These are phyloP conservation scores for Saccharum spontaneum DNA, from an alignment of 176 grass and related monocot species.

Conservation along the genomic window DNA sequence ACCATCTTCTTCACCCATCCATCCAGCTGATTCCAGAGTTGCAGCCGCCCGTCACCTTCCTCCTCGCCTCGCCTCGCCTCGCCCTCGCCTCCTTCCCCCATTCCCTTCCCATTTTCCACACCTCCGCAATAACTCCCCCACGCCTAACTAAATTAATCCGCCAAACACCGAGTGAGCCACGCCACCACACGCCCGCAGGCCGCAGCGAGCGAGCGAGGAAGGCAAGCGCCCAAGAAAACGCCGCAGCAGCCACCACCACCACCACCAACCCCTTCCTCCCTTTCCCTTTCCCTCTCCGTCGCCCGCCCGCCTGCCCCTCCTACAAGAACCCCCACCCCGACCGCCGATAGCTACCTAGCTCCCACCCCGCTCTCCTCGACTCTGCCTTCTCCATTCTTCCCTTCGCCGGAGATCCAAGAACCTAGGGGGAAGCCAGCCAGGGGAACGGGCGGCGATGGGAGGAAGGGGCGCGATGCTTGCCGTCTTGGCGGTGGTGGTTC, in stretches of 20 bases:
- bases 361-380: neutral
- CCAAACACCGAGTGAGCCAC: conserved; percentile 38
- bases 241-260: conserved; percentile 11
- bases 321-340: conserved; percentile 36
- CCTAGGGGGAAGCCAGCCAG: neutral
- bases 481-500: neutral
- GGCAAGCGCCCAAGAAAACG: conserved; percentile 7
- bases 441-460: neutral
- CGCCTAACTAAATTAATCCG: conserved; percentile 36
- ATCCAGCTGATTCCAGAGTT: neutral
- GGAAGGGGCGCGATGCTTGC: neutral
- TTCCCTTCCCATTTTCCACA: neutral
- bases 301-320: conserved; percentile 1
- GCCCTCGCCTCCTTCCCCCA: neutral
- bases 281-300: neutral
- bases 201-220: neutral
- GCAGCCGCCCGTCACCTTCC: neutral
- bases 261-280: neutral
- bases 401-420: neutral
- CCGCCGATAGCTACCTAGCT: conserved; percentile 16
- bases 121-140: conserved; percentile 28
- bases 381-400: neutral
- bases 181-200: conserved; percentile 18
- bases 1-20: too few relatives aligned
- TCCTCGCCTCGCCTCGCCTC: neutral